phyloP scores from a whole-genome alignment of 805 yeast species.

The Sungouiella thailandica region DNA sequence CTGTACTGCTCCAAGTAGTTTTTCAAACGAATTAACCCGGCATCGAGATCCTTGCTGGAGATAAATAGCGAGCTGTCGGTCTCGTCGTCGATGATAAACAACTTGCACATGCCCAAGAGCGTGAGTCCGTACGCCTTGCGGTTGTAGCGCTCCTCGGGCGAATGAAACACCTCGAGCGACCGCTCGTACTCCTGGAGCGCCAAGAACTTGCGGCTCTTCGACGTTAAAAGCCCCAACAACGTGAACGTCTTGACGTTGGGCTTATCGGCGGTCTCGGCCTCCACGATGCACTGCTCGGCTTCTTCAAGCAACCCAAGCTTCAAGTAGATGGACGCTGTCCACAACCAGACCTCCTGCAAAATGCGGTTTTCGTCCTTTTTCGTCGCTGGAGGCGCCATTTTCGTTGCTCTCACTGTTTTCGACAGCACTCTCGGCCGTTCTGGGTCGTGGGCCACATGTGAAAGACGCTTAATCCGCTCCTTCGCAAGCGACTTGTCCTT shows the following conservation, averaged over 20 bases:
- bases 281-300: conserved; percentile 66
- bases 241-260: conserved; percentile 47
- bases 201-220: conserved; percentile 37
- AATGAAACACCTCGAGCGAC: conserved; percentile 42
- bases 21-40: conserved; percentile 57
- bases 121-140: conserved; percentile 43
- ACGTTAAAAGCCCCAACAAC: conserved; percentile 43
- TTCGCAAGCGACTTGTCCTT: conserved; percentile 14
- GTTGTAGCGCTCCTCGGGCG: conserved; percentile 18
- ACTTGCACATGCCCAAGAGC: conserved; percentile 49
- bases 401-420: not conserved
- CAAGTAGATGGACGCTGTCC: conserved; percentile 62
- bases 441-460: conserved; percentile 7
- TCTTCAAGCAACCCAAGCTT: conserved; percentile 51
- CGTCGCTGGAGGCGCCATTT: not conserved
- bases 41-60: conserved; percentile 50
- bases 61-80: conserved; percentile 37
- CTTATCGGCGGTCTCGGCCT: conserved; percentile 51
- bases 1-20: conserved; percentile 37
- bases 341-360: conserved; percentile 67
- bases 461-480: conserved; percentile 18
- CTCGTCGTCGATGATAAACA: conserved; percentile 42
- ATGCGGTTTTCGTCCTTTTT: conserved; percentile 16
- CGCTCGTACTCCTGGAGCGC: conserved; percentile 64
- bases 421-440: not conserved